phyloP scores from a whole-genome alignment of 139 green algal genomes.

The Chlamydomonas applanata region DNA sequence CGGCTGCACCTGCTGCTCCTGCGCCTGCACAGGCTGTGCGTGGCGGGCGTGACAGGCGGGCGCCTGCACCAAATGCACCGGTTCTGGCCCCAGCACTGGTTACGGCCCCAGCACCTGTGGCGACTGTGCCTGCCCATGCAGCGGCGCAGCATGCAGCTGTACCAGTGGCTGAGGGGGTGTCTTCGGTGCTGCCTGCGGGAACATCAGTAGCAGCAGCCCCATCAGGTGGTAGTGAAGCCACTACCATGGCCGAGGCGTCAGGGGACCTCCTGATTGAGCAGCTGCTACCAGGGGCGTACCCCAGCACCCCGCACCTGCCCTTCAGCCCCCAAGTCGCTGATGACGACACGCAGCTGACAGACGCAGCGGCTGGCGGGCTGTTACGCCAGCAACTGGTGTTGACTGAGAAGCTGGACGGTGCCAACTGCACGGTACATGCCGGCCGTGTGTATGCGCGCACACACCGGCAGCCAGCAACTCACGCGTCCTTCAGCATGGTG shows the following conservation, averaged over 20 bases:
- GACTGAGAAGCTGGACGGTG: constrained; percentile 32
- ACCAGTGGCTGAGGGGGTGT: constrained; percentile 1
- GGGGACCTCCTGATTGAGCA: background rate
- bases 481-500: constrained; percentile 19
- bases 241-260: background rate
- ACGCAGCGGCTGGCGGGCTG: background rate
- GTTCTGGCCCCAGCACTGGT: no score
- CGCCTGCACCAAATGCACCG: no score
- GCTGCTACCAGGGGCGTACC: constrained; percentile 7
- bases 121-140: background rate
- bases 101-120: background rate
- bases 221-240: background rate
- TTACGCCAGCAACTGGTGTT: constrained; percentile 3
- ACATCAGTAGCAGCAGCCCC: no score
- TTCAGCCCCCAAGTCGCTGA: constrained; percentile 24
- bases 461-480: constrained; percentile 13
- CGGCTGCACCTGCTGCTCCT: background rate
- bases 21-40: no score
- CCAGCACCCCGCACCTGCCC: constrained; percentile 25
- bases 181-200: no score
- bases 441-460: constrained; percentile 17
- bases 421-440: constrained; percentile 24
- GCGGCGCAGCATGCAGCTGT: constrained; percentile 1
- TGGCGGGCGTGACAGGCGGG: no score
- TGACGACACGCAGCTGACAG: background rate